phyloP scores from a whole-genome alignment of 2,329 filamentous ascomycete genomes.

The Atkinsonella texensis region DNA sequence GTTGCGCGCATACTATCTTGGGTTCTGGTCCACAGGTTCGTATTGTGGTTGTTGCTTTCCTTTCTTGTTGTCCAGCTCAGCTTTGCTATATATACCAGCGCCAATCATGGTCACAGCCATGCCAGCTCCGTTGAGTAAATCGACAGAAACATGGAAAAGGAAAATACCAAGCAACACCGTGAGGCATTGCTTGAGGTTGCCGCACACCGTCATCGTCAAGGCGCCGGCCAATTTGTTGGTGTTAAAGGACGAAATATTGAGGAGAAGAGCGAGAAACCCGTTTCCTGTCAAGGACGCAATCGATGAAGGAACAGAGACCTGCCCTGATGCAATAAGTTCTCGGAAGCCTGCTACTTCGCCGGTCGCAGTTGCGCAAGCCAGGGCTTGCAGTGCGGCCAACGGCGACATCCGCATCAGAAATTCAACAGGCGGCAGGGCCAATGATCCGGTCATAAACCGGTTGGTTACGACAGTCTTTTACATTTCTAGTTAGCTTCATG shows the following conservation, averaged over 20 bases:
- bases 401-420: slow-evolving; percentile 52
- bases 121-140: slow-evolving; percentile 41
- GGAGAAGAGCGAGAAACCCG: slow-evolving; percentile 40
- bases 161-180: slow-evolving; percentile 42
- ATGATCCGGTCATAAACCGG: slow-evolving; percentile 49
- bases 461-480: slow-evolving; percentile 46
- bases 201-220: slow-evolving; percentile 47
- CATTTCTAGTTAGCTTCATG: background rate
- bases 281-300: slow-evolving; percentile 36
- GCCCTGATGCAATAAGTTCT: slow-evolving; percentile 21
- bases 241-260: slow-evolving; percentile 45
- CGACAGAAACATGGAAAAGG: slow-evolving; percentile 38
- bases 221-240: slow-evolving; percentile 46
- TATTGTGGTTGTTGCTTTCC: slow-evolving; percentile 20
- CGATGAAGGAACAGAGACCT: slow-evolving; percentile 23
- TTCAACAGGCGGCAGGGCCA: slow-evolving; percentile 46
- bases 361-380: slow-evolving; percentile 37
- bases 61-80: slow-evolving; percentile 39
- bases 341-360: slow-evolving; percentile 38
- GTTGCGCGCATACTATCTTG: slow-evolving; percentile 9
- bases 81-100: slow-evolving; percentile 45
- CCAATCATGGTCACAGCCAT: slow-evolving; percentile 43
- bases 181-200: slow-evolving; percentile 46
- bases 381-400: slow-evolving; percentile 42
- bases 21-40: slow-evolving; percentile 24